A percentile compares a stretch with the other conserved stretches of the same genome.
Conservation (phyloP, 179 eudicot genomes). For the Drosera spatulata region DNA sequence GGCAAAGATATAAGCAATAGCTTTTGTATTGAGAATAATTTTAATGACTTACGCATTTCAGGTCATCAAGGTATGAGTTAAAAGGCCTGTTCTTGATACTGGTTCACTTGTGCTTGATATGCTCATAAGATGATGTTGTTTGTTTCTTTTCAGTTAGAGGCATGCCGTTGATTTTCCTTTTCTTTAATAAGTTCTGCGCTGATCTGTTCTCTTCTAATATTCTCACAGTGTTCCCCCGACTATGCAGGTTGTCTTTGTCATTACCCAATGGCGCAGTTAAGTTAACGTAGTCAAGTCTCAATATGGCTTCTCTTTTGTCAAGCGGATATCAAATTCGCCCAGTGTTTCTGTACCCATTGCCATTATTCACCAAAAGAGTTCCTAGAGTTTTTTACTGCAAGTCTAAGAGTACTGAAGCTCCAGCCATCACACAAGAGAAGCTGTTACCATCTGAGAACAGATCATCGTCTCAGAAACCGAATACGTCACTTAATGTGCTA, state of each 20-base stretch:
- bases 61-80: no score
- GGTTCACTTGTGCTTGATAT: no score
- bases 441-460: conserved; percentile 24
- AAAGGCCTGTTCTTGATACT: no score
- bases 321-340: conserved; percentile 57
- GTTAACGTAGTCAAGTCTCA: conserved; percentile 12
- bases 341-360: conserved; percentile 36
- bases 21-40: no score
- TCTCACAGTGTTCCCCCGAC: no score
- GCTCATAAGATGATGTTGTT: no score
- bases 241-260: not conserved
- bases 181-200: no score
- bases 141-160: no score
- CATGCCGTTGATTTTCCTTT: no score
- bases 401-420: conserved; percentile 33
- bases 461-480: conserved; percentile 22
- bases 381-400: conserved; percentile 29
- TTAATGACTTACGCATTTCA: no score
- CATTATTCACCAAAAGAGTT: conserved; percentile 24
- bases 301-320: conserved; percentile 62
- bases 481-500: conserved; percentile 28
- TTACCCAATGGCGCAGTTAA: conserved; percentile 19
- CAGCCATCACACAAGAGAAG: conserved; percentile 37
- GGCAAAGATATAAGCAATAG: no score
- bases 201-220: no score